These are phyloP conservation scores for Fusarium sp. DNA, from an alignment of 2,329 filamentous ascomycete genomes.

Conservation along the genomic window DNA sequence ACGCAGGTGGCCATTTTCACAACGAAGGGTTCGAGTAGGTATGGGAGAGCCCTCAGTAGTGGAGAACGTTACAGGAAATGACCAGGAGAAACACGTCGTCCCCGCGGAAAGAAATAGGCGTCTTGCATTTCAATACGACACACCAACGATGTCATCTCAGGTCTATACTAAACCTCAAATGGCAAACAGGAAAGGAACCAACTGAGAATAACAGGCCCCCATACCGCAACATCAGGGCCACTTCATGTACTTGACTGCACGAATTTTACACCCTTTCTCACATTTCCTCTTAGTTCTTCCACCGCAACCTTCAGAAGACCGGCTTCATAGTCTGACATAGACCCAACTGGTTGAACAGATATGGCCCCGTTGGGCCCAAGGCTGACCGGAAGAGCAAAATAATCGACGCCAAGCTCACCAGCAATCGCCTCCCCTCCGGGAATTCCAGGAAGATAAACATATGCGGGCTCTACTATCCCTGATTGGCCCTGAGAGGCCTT, in stretches of 20 bases:
- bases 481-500: conserved; percentile 78
- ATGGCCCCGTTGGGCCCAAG: neutral
- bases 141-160: no score
- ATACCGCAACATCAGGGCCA: neutral
- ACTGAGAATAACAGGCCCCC: no score
- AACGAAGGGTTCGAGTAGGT: neutral
- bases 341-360: neutral
- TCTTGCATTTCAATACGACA: no score
- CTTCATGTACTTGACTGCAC: neutral
- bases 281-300: neutral
- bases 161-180: no score
- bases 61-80: no score
- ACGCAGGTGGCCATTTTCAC: neutral
- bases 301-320: neutral
- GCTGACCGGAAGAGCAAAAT: conserved; percentile 17
- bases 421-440: conserved; percentile 71
- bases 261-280: neutral
- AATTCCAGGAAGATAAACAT: conserved; percentile 77
- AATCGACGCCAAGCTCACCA: conserved; percentile 75
- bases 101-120: no score
- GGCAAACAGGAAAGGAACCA: no score
- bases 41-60: no score
- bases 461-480: conserved; percentile 70
- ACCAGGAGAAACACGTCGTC: no score
- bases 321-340: neutral